phyloP scores from a whole-genome alignment of 257 asterid species.

The Scutellaria galericulata region DNA sequence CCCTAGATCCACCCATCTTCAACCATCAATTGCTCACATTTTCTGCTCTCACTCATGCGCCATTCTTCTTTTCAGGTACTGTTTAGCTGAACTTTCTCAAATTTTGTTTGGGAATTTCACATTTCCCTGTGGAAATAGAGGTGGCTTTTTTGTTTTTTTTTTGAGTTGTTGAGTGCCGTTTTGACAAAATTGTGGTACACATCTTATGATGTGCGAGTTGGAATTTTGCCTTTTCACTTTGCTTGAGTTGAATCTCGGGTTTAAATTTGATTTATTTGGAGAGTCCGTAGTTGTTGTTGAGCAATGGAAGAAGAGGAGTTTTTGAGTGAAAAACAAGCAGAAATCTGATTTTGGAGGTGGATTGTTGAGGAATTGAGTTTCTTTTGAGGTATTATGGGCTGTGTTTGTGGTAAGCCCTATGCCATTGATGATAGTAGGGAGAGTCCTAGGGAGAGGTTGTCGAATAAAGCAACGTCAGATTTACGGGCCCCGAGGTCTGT shows the following conservation, averaged over 20 bases:
- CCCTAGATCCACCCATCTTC: conserved; percentile 77
- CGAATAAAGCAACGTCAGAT: conserved; percentile 56
- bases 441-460: conserved; percentile 70
- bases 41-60: conserved; percentile 33
- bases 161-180: conserved; percentile 24
- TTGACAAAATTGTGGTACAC: conserved; percentile 24
- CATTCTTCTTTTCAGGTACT: conserved; percentile 40
- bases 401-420: conserved; percentile 76
- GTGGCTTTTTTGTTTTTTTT: conserved; percentile 17
- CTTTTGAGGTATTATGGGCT: conserved; percentile 64
- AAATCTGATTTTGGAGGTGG: conserved; percentile 49
- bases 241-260: conserved; percentile 45
- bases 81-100: conserved; percentile 30
- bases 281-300: conserved; percentile 36
- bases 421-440: conserved; percentile 78
- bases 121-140: conserved; percentile 10
- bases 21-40: conserved; percentile 38
- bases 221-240: conserved; percentile 31
- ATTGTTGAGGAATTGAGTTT: conserved; percentile 45
- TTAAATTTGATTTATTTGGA: conserved; percentile 34
- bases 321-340: conserved; percentile 37
- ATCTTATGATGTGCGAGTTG: conserved; percentile 40
- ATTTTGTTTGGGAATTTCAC: conserved; percentile 37
- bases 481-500: conserved; percentile 55
- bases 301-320: conserved; percentile 55